A percentile compares a stretch with the other conserved stretches of the same genome.
phyloP scores from a whole-genome alignment of 305 asterid genomes.

The Coffea humblotiana region DNA sequence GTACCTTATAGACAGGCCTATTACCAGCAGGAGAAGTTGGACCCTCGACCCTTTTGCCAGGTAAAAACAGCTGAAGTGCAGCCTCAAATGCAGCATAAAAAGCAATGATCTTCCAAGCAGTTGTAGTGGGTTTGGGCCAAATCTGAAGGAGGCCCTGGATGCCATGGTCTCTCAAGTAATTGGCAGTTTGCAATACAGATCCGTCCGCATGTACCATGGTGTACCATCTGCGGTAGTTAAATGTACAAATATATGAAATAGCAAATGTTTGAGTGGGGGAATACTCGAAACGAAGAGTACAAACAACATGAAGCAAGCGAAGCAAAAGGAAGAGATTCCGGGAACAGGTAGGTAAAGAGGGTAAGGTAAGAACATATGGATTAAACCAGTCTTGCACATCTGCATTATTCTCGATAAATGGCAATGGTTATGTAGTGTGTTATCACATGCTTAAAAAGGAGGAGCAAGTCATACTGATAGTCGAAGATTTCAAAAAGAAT shows the following conservation, averaged over 20 bases:
- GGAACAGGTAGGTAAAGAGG: background rate
- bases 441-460: background rate
- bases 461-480: background rate
- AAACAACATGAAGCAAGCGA: background rate
- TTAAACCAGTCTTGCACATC: background rate
- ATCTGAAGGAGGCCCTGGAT: conserved; percentile 60
- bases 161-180: conserved; percentile 64
- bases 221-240: conserved; percentile 72
- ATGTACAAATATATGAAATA: background rate
- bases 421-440: background rate
- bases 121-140: conserved; percentile 83
- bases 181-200: conserved; percentile 64
- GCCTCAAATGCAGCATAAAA: conserved; percentile 87
- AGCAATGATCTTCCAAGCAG: conserved; percentile 76
- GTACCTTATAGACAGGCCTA: conserved; percentile 84
- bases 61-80: conserved; percentile 81
- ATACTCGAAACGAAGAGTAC: background rate
- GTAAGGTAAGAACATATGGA: background rate
- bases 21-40: conserved; percentile 90
- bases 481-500: background rate
- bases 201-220: conserved; percentile 98
- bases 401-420: background rate
- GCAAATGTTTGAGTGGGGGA: background rate
- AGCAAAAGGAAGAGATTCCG: background rate
- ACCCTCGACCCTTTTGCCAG: conserved; percentile 85